These are phyloP conservation scores for Paracoccidioides lutzii DNA, from an alignment of 2,329 filamentous ascomycete species.

Conservation along the genomic window DNA sequence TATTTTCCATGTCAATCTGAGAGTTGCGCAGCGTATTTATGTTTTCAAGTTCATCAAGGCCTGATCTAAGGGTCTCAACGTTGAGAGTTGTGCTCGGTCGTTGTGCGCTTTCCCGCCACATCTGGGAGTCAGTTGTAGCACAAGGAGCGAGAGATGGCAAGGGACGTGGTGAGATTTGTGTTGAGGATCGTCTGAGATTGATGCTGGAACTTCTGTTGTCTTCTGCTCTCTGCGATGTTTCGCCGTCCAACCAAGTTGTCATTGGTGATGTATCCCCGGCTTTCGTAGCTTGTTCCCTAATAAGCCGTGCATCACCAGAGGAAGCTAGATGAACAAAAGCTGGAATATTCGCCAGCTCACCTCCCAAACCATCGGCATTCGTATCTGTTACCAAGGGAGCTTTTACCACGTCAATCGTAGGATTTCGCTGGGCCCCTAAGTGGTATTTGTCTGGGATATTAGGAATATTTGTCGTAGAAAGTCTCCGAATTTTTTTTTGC, in stretches of 20 bases:
- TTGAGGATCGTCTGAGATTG: not conserved
- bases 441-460: not conserved
- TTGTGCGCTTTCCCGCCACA: not conserved
- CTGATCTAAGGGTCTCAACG: not conserved
- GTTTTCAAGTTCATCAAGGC: not conserved
- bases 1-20: not conserved
- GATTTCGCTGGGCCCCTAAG: not conserved
- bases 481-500: conserved; percentile 15
- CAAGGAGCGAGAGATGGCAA: not conserved
- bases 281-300: not conserved
- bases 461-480: not conserved
- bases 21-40: not conserved
- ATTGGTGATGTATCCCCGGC: not conserved
- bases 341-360: not conserved
- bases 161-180: not conserved
- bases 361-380: not conserved
- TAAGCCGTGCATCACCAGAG: not conserved
- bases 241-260: not conserved
- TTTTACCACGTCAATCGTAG: not conserved
- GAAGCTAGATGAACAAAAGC: not conserved
- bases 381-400: not conserved
- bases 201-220: not conserved
- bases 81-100: not conserved
- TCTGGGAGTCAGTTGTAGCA: not conserved
- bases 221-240: not conserved